A percentile compares a stretch with the other conserved stretches of the same genome.
Conservation (phyloP, 106 monocot species). For the Phalaenopsis equestris region DNA sequence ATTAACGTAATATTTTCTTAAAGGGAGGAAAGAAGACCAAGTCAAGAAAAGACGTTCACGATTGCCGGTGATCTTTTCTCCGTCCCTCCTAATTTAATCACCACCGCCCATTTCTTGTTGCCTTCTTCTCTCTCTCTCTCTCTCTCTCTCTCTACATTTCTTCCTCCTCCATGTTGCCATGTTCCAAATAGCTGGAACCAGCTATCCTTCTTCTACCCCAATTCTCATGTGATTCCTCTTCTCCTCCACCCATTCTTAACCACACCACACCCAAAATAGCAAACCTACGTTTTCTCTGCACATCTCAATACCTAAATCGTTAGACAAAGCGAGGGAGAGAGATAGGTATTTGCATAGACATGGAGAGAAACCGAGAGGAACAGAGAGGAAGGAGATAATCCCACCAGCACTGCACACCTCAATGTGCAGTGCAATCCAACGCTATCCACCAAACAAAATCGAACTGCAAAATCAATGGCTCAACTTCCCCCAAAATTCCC, state of each 20-base stretch:
- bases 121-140: background rate
- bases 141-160: conserved; percentile 2
- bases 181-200: conserved; percentile 8
- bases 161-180: background rate
- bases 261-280: background rate
- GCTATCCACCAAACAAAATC: background rate
- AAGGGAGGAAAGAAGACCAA: background rate
- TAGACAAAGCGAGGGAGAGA: background rate
- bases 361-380: background rate
- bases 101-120: background rate
- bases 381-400: background rate
- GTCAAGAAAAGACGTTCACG: background rate
- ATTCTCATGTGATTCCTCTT: conserved; percentile 4
- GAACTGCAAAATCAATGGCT: conserved; percentile 29
- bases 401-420: background rate
- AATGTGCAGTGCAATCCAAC: background rate
- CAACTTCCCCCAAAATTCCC: conserved; percentile 81
- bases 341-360: background rate
- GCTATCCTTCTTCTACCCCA: background rate
- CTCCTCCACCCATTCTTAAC: conserved; percentile 1
- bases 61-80: background rate
- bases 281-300: background rate
- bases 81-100: background rate
- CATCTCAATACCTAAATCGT: background rate
- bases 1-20: too few species aligned